phyloP scores from a whole-genome alignment of 2,329 filamentous ascomycete species.

The Aspergillus piperis region DNA sequence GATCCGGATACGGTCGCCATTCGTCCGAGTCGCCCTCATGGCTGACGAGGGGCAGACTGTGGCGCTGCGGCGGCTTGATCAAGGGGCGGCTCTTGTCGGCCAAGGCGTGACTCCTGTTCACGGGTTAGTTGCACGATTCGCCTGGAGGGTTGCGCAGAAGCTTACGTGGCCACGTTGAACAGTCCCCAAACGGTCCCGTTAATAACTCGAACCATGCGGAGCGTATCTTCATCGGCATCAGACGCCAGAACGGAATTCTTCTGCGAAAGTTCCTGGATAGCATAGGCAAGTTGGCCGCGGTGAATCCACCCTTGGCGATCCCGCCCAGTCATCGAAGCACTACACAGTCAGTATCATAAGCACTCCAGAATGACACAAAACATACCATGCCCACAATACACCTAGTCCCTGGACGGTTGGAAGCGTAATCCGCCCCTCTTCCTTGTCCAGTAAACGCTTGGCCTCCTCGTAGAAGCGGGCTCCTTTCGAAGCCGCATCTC shows the following conservation, averaged over 20 bases:
- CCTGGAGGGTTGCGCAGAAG: background rate
- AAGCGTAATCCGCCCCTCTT: constrained; percentile 33
- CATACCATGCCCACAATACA: constrained; percentile 34
- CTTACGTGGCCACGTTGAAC: constrained; percentile 31
- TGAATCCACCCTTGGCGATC: constrained; percentile 35
- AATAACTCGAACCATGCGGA: constrained; percentile 15
- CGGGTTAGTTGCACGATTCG: constrained; percentile 10
- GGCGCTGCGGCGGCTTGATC: constrained; percentile 21
- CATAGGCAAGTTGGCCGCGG: constrained; percentile 29
- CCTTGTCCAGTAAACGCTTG: constrained; percentile 31
- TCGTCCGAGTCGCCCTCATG: constrained; percentile 18
- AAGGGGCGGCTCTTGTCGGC: constrained; percentile 21
- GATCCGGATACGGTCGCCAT: constrained; percentile 26
- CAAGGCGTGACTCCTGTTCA: constrained; percentile 24
- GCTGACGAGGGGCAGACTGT: constrained; percentile 2
- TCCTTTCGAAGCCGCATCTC: constrained; percentile 25
- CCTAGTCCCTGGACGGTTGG: constrained; percentile 35
- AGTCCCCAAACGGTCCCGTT: constrained; percentile 27
- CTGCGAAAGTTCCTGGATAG: constrained; percentile 26
- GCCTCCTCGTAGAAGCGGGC: constrained; percentile 39
- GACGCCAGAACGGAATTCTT: constrained; percentile 11
- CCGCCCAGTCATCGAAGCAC: constrained; percentile 35
- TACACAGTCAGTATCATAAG: constrained; percentile 13
- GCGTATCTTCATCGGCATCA: constrained; percentile 21
- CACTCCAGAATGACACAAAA: background rate